Conservation (phyloP, 2,329 filamentous ascomycete species). For the Colletotrichum chrysophilum region DNA sequence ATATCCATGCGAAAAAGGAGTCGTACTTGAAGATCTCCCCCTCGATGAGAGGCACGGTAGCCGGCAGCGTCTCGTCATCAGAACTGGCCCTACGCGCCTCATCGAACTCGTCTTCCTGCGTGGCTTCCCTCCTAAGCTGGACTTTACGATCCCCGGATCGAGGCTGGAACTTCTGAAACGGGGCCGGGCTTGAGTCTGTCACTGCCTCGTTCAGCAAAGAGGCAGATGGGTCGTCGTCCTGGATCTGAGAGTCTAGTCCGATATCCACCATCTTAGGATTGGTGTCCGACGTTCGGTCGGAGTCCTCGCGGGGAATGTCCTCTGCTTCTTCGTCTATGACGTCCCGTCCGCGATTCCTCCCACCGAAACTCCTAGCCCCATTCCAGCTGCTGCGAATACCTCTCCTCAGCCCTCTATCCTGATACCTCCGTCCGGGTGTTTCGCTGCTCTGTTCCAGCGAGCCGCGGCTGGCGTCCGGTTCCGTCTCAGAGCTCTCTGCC, state of each 20-base stretch:
- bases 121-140: slow-evolving; percentile 45
- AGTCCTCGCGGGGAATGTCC: slow-evolving; percentile 42
- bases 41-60: slow-evolving; percentile 59
- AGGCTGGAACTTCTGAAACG: slow-evolving; percentile 65
- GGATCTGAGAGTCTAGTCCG: slow-evolving; percentile 73
- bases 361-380: slow-evolving; percentile 50
- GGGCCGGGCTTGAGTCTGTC: slow-evolving; percentile 59
- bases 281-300: slow-evolving; percentile 32
- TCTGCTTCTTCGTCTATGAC: slow-evolving; percentile 46
- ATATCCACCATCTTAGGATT: slow-evolving; percentile 80
- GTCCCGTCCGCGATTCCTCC: slow-evolving; percentile 27
- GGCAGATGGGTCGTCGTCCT: slow-evolving; percentile 64
- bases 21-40: slow-evolving; percentile 82
- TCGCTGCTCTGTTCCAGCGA: slow-evolving; percentile 62
- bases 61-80: slow-evolving; percentile 39
- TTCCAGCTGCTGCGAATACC: slow-evolving; percentile 72
- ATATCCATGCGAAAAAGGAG: slow-evolving; percentile 89
- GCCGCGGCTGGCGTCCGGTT: slow-evolving; percentile 69
- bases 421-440: slow-evolving; percentile 45
- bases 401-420: slow-evolving; percentile 51
- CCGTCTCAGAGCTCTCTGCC: slow-evolving; percentile 84
- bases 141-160: slow-evolving; percentile 42
- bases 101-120: slow-evolving; percentile 55
- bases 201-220: slow-evolving; percentile 62
- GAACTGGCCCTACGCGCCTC: slow-evolving; percentile 43